A percentile compares a stretch with the other conserved stretches of the same genome.
phyloP scores from a whole-genome alignment of 1,284 basidiomycete species.

The Austropuccinia psidii region DNA sequence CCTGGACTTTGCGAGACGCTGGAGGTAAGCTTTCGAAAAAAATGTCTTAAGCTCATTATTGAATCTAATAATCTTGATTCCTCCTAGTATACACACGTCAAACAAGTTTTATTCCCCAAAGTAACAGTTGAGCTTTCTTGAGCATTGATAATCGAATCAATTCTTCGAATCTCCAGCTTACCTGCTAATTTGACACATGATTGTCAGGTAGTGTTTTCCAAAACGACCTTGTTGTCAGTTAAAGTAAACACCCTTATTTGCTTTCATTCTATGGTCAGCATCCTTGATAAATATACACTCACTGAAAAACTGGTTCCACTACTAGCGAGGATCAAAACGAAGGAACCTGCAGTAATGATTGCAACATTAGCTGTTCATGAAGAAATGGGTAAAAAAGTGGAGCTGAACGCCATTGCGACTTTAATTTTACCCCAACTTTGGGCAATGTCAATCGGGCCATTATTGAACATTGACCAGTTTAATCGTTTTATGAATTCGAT shows the following conservation, averaged over 20 bases:
- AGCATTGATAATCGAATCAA: background rate
- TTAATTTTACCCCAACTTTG: slow-evolving; percentile 87
- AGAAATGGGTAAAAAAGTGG: slow-evolving; percentile 90
- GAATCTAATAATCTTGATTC: too few relatives aligned
- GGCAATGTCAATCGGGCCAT: slow-evolving; percentile 92
- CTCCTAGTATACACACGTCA: slow-evolving; percentile 40
- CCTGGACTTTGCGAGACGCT: slow-evolving; percentile 85
- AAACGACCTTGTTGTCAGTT: slow-evolving; percentile 56
- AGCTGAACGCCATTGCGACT: slow-evolving; percentile 86
- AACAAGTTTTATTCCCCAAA: slow-evolving; percentile 75
- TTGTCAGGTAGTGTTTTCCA: slow-evolving; percentile 45
- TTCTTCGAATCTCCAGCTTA: background rate
- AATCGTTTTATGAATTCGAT: slow-evolving; percentile 70
- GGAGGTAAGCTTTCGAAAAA: slow-evolving; percentile 57
- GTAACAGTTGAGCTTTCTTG: slow-evolving; percentile 53
- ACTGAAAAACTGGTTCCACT: slow-evolving; percentile 93
- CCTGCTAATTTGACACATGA: background rate
- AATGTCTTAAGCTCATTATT: background rate
- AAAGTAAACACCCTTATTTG: slow-evolving; percentile 83
- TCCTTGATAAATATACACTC: slow-evolving; percentile 84
- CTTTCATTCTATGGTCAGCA: slow-evolving; percentile 85
- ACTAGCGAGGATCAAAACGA: slow-evolving; percentile 88
- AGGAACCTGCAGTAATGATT: slow-evolving; percentile 57
- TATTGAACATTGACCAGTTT: slow-evolving; percentile 85
- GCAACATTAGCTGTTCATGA: slow-evolving; percentile 90